Conservation (phyloP, 192 early-diverging fungal species). For the Gamsiella multidivaricata region DNA sequence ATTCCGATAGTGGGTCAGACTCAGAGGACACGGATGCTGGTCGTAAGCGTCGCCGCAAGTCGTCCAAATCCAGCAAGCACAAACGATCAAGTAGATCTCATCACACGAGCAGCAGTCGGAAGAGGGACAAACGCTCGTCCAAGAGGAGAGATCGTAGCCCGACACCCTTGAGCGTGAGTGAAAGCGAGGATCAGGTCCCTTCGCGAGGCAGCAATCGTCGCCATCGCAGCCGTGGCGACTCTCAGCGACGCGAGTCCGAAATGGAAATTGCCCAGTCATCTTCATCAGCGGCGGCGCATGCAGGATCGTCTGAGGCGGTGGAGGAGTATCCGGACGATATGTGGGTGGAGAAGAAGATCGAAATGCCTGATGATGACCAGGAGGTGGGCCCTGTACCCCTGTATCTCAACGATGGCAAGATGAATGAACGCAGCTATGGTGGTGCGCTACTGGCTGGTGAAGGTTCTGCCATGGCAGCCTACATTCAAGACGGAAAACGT, state of each 20-base stretch:
- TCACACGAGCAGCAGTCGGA: constrained; percentile 23
- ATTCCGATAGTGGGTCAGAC: constrained; percentile 25
- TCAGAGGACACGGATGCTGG: constrained; percentile 30
- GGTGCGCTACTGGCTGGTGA: constrained; percentile 87
- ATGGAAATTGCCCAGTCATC: neutral
- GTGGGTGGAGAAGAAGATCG: constrained; percentile 74
- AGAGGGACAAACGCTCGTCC: constrained; percentile 14
- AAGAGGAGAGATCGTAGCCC: constrained; percentile 13
- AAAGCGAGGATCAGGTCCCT: constrained; percentile 30
- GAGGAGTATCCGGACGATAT: constrained; percentile 60
- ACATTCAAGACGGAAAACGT: constrained; percentile 91
- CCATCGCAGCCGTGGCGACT: constrained; percentile 2
- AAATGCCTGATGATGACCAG: constrained; percentile 69
- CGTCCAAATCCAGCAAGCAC: constrained; percentile 33
- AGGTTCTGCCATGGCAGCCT: constrained; percentile 91
- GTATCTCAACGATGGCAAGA: constrained; percentile 63
- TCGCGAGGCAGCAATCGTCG: constrained; percentile 2
- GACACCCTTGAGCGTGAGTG: constrained; percentile 13
- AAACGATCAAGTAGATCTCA: constrained; percentile 34
- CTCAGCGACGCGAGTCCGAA: too few species aligned
- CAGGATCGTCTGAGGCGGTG: constrained; percentile 26
- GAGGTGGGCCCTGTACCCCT: constrained; percentile 77
- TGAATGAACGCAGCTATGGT: constrained; percentile 81
- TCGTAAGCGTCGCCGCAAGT: constrained; percentile 31
- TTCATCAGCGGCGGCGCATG: neutral